phyloP scores from a whole-genome alignment of 352 stramenopile genomes.

The Thraustotheca clavata region DNA sequence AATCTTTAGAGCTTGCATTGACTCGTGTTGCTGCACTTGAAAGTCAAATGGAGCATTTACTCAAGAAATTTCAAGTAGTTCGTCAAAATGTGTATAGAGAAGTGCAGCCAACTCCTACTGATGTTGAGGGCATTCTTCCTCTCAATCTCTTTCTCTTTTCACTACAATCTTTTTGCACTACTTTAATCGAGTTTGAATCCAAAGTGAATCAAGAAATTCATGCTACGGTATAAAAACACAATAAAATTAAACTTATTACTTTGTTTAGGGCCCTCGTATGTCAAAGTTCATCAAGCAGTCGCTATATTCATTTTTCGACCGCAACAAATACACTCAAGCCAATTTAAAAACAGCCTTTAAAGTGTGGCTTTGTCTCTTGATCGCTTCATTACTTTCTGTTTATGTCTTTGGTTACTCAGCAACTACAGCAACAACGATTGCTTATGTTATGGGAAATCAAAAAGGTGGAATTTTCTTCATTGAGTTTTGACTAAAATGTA shows the following conservation, averaged over 20 bases:
- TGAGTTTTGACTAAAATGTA: neutral
- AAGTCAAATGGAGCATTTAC: conserved; percentile 53
- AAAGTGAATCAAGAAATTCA: conserved; percentile 56
- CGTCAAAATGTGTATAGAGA: conserved; percentile 46
- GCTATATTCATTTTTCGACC: conserved; percentile 39
- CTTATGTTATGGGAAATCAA: conserved; percentile 73
- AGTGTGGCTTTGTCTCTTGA: conserved; percentile 47
- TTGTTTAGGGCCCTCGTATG: conserved; percentile 28
- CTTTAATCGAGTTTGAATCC: conserved; percentile 58
- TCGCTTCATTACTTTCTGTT: conserved; percentile 52
- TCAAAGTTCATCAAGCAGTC: conserved; percentile 39
- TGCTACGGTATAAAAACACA: conserved; percentile 13
- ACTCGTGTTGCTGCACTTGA: conserved; percentile 37
- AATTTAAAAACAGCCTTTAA: conserved; percentile 42
- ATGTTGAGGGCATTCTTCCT: conserved; percentile 69
- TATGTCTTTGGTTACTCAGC: conserved; percentile 68
- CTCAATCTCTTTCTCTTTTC: conserved; percentile 79
- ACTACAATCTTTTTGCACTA: conserved; percentile 75
- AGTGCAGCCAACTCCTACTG: conserved; percentile 45
- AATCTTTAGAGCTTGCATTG: conserved; percentile 37
- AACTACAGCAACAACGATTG: conserved; percentile 47
- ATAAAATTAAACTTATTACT: conserved; percentile 24
- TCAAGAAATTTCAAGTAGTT: conserved; percentile 46
- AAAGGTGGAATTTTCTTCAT: conserved; percentile 27
- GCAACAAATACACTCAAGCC: conserved; percentile 34